Percentiles rank a stretch among this genome's conserved stretches.
phyloP scores from a whole-genome alignment of 2,329 filamentous ascomycete species.

The Phyllosticta ampelicida region DNA sequence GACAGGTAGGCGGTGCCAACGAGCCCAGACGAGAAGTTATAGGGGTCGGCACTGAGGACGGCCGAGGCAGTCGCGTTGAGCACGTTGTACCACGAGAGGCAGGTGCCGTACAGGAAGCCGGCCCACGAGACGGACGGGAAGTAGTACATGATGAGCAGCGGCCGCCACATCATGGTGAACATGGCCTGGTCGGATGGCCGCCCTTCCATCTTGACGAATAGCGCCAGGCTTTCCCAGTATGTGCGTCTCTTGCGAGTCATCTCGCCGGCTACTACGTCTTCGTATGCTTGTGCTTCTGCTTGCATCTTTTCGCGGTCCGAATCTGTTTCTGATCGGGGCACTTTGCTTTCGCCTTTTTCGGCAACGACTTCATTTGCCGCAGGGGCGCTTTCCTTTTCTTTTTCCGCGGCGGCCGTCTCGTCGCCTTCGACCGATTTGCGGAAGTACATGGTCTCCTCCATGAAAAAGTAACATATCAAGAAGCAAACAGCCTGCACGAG shows the following conservation, averaged over 20 bases:
- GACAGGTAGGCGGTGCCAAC: constrained; percentile 29
- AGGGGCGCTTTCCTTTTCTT: not conserved
- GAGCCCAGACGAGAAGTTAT: constrained; percentile 27
- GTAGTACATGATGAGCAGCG: not conserved
- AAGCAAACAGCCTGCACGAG: constrained; percentile 41
- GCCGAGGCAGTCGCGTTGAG: constrained; percentile 32
- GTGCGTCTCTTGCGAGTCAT: constrained; percentile 9
- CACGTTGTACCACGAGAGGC: constrained; percentile 33
- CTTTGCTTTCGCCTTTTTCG: not conserved
- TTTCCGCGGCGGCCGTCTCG: not conserved
- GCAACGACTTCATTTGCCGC: not conserved
- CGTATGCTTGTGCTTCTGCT: not conserved
- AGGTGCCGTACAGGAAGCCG: constrained; percentile 29
- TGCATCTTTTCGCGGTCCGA: not conserved
- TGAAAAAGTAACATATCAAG: constrained; percentile 45
- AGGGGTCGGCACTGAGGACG: constrained; percentile 23
- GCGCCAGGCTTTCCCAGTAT: constrained; percentile 22
- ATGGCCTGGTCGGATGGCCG: constrained; percentile 16
- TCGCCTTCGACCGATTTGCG: constrained; percentile 7
- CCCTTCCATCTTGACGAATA: constrained; percentile 17
- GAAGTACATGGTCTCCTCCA: constrained; percentile 50
- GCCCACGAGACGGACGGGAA: constrained; percentile 30
- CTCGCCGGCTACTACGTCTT: not conserved
- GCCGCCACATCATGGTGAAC: constrained; percentile 18
- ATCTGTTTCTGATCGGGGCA: not conserved